A percentile compares a stretch with the other conserved stretches of the same genome.
Evolutionary conservation across 1,284 basidiomycete species (phyloP).

Genomic region (Irpex sp.): DNA sequence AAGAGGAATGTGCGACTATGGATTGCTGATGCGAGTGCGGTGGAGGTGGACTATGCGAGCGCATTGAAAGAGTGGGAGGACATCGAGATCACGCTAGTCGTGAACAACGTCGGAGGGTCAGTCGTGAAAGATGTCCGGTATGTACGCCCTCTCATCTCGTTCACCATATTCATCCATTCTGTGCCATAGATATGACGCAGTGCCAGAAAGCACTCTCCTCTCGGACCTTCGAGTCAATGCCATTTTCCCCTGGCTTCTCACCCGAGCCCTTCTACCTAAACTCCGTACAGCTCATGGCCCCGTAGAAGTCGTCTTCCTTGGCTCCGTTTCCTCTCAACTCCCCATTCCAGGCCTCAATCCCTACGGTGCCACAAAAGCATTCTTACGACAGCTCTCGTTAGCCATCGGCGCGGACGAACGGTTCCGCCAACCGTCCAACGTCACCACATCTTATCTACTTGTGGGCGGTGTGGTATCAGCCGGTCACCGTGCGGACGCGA

Average conservation of each 20-base stretch:
- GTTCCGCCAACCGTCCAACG: not conserved
- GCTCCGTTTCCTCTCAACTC: conserved; percentile 3
- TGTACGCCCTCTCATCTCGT: not conserved
- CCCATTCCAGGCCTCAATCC: conserved; percentile 2
- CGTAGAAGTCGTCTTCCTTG: conserved; percentile 7
- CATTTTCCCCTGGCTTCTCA: conserved; percentile 8
- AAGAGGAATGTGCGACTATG: conserved; percentile 21
- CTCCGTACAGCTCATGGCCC: conserved; percentile 5
- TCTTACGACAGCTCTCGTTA: conserved; percentile 3
- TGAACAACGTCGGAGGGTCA: conserved; percentile 25
- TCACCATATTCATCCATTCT: not conserved
- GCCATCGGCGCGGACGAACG: conserved; percentile 5
- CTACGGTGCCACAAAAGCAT: conserved; percentile 8
- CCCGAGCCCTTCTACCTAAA: conserved; percentile 7
- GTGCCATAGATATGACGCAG: not conserved
- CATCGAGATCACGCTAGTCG: conserved; percentile 24
- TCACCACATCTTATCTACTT: not conserved
- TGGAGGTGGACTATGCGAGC: conserved; percentile 19
- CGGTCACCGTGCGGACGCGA: not conserved
- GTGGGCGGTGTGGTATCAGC: not conserved
- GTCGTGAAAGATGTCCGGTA: not conserved
- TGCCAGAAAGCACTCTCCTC: conserved; percentile 3
- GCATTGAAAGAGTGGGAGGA: conserved; percentile 19
- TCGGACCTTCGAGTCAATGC: conserved; percentile 2
- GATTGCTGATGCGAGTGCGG: conserved; percentile 21